These are phyloP conservation scores for Fusarium newnesense DNA, from an alignment of 2,329 filamentous ascomycete genomes.

Conservation along the genomic window DNA sequence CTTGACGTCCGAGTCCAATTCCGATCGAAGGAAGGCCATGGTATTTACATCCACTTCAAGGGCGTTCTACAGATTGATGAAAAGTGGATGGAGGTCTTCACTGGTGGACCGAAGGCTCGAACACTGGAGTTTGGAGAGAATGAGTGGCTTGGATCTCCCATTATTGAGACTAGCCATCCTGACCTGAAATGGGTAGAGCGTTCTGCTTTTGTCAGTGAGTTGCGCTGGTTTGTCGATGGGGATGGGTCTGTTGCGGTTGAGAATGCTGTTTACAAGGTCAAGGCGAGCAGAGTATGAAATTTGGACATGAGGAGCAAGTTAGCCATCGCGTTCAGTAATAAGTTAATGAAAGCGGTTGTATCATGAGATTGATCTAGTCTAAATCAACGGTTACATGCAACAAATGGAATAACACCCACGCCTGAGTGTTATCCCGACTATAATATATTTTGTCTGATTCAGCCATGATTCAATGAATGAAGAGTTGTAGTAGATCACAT, in stretches of 20 bases:
- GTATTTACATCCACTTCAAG: not conserved
- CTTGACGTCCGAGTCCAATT: constrained; percentile 9
- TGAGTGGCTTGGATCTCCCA: not conserved
- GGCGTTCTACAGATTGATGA: constrained; percentile 3
- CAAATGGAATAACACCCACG: accelerated
- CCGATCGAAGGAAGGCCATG: not conserved
- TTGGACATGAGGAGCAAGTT: not conserved
- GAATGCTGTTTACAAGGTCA: constrained; percentile 7
- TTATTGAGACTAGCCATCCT: not conserved
- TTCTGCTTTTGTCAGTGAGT: constrained; percentile 3
- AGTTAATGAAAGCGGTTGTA: accelerated
- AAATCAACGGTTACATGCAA: not conserved
- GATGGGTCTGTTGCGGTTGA: constrained; percentile 4
- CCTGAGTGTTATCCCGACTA: accelerated
- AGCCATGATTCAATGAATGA: accelerated
- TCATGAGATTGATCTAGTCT: not conserved
- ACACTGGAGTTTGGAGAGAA: constrained; percentile 13
- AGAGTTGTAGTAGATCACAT: accelerated
- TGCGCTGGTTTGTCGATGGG: not conserved
- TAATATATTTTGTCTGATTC: accelerated
- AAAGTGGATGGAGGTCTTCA: constrained; percentile 17
- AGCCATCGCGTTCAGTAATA: accelerated
- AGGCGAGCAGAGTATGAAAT: not conserved
- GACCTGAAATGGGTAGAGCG: constrained; percentile 8
- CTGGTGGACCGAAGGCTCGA: not conserved